These are phyloP conservation scores for Ceratocystis cubensis DNA, from an alignment of 2,329 filamentous ascomycete genomes.

Conservation along the genomic window DNA sequence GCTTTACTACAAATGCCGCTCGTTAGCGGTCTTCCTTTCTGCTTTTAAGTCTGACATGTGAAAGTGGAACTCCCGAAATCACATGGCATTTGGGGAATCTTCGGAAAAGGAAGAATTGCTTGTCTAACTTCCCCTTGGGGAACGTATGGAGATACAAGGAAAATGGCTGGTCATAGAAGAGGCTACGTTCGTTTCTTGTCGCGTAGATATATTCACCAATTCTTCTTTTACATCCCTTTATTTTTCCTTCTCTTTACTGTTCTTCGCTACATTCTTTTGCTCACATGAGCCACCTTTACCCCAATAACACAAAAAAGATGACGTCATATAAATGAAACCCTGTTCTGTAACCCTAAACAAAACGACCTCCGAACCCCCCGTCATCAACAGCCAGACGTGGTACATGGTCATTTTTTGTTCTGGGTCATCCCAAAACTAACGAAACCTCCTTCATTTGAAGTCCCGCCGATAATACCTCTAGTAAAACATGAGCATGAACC, in stretches of 20 bases:
- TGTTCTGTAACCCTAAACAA: background rate
- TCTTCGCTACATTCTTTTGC: background rate
- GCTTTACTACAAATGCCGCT: no score
- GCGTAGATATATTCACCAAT: background rate
- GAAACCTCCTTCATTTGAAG: background rate
- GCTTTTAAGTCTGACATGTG: constrained; percentile 16
- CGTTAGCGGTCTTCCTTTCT: background rate
- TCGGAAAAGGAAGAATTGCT: background rate
- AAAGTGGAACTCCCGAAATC: constrained; percentile 18
- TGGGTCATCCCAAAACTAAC: background rate
- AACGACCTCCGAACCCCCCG: background rate
- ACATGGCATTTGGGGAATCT: background rate
- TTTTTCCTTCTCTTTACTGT: background rate
- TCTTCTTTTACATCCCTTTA: background rate
- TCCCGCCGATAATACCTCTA: background rate
- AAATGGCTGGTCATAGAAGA: no score
- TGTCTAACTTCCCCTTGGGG: background rate
- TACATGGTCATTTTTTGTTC: background rate
- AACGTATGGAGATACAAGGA: background rate
- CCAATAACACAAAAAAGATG: background rate
- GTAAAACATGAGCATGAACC: background rate
- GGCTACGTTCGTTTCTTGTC: background rate
- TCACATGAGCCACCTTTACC: background rate
- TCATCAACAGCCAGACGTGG: background rate
- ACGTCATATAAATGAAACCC: background rate